phyloP scores from a whole-genome alignment of 192 early-diverging fungal species.

The Cetraspora pellucida region DNA sequence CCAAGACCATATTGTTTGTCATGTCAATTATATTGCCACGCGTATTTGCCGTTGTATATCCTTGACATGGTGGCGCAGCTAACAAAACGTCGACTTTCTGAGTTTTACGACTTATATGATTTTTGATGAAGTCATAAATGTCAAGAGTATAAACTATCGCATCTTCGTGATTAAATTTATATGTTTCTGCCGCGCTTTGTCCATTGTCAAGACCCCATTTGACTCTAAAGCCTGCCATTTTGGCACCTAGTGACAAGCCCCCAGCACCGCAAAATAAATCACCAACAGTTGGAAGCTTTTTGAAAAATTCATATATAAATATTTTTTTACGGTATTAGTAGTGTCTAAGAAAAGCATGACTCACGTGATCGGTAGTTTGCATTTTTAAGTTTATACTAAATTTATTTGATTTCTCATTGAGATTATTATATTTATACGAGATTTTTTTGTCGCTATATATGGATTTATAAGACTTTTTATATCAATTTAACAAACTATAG shows the following conservation, averaged over 20 bases:
- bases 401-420: no score
- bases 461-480: no score
- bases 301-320: not conserved
- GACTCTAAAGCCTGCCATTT: not conserved
- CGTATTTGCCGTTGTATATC: not conserved
- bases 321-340: no score
- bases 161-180: not conserved
- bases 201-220: not conserved
- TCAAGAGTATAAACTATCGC: not conserved
- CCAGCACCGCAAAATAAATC: conserved; percentile 3
- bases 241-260: not conserved
- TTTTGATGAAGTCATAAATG: not conserved
- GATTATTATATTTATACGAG: no score
- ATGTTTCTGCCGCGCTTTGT: not conserved
- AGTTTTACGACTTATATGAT: not conserved
- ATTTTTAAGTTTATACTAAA: no score
- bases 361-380: no score
- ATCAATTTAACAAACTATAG: no score
- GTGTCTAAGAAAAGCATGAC: no score
- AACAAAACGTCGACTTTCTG: not conserved
- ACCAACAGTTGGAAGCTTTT: conserved; percentile 3
- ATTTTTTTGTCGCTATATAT: no score
- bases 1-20: not conserved
- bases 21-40: not conserved
- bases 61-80: not conserved